Evolutionary conservation across 352 stramenopile genomes (phyloP).

Genomic region (Phytophthora capsici): DNA sequence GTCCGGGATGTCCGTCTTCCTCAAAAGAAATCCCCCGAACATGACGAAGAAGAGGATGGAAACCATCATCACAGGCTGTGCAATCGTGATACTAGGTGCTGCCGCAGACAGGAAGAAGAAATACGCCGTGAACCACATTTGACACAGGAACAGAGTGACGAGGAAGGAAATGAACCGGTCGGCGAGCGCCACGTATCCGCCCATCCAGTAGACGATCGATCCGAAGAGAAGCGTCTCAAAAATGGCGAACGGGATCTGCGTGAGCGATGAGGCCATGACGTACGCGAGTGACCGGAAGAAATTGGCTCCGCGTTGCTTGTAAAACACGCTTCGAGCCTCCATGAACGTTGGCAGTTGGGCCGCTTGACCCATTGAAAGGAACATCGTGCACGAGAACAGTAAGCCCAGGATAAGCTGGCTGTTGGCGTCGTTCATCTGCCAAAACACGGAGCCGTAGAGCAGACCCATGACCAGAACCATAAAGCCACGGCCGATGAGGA

Average conservation of each 20-base stretch:
- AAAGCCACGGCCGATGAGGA: constrained; percentile 49
- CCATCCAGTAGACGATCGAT: constrained; percentile 91
- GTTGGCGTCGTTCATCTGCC: constrained; percentile 60
- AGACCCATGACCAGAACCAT: constrained; percentile 74
- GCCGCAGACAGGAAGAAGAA: constrained; percentile 71
- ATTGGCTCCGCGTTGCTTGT: constrained; percentile 90
- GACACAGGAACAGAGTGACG: constrained; percentile 67
- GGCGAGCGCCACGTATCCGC: constrained; percentile 64
- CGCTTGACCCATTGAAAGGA: constrained; percentile 83
- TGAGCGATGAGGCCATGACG: constrained; percentile 63
- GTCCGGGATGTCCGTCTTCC: constrained; percentile 60
- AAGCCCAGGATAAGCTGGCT: constrained; percentile 79
- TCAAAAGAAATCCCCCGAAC: constrained; percentile 61
- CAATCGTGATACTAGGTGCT: constrained; percentile 55
- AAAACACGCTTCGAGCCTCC: constrained; percentile 76
- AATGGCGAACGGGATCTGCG: constrained; percentile 58
- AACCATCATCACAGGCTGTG: constrained; percentile 67
- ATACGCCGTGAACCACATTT: constrained; percentile 71
- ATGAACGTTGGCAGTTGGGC: constrained; percentile 86
- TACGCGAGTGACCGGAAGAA: constrained; percentile 89
- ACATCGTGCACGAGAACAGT: constrained; percentile 90
- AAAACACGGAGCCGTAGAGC: constrained; percentile 74
- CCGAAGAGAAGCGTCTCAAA: constrained; percentile 87
- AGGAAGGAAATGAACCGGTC: constrained; percentile 68
- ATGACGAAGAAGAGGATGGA: constrained; percentile 51